Conservation (phyloP, 2,329 filamentous ascomycete species). For the Cladophialophora carrionii region DNA sequence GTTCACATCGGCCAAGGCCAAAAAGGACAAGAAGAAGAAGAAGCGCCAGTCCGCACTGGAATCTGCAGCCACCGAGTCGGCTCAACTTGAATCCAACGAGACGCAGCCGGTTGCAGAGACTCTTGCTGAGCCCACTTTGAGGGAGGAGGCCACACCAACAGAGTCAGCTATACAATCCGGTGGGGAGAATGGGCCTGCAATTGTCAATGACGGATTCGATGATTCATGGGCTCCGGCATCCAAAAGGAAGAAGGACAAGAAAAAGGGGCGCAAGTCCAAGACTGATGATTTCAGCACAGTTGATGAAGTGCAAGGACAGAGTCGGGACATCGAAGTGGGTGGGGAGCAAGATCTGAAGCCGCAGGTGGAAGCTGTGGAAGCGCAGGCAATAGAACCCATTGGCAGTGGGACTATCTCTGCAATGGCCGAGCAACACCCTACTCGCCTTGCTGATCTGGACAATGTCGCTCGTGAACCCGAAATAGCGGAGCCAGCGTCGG, state of each 20-base stretch:
- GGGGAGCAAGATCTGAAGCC: background rate
- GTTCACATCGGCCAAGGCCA: constrained; percentile 38
- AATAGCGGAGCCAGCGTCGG: background rate
- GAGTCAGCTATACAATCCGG: background rate
- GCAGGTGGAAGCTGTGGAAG: background rate
- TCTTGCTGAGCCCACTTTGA: background rate
- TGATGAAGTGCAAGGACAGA: constrained; percentile 7
- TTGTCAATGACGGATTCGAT: constrained; percentile 7
- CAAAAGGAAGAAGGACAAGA: constrained; percentile 39
- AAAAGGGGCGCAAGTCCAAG: constrained; percentile 27
- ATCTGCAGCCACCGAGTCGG: background rate
- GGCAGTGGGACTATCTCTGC: background rate
- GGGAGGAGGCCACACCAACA: background rate
- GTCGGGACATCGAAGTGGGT: background rate
- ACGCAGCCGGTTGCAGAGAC: background rate
- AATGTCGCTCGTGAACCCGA: background rate
- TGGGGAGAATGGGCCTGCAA: background rate
- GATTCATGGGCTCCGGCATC: background rate
- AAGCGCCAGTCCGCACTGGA: constrained; percentile 41
- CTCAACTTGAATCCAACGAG: background rate
- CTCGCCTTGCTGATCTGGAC: background rate
- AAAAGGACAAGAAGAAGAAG: constrained; percentile 45
- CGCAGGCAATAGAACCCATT: background rate
- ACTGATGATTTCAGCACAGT: constrained; percentile 41
- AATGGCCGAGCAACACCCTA: background rate